phyloP scores from a whole-genome alignment of 306 rosid genomes.

The Citrullus mucosospermus region DNA sequence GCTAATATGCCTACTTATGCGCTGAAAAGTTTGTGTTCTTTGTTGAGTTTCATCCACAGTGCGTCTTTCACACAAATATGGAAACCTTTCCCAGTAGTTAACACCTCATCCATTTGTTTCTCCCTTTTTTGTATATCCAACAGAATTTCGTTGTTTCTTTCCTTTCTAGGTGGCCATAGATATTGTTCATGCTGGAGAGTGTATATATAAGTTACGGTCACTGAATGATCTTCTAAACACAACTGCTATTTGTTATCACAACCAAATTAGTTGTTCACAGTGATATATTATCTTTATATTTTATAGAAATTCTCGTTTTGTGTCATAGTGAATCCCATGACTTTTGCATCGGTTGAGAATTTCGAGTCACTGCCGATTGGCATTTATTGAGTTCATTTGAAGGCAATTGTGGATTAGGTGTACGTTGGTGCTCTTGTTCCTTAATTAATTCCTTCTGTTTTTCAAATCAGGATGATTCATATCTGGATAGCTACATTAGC shows the following conservation, averaged over 20 bases:
- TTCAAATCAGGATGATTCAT: constrained; percentile 55
- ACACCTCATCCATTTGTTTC: neutral
- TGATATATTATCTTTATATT: neutral
- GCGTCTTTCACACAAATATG: neutral
- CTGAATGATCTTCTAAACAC: neutral
- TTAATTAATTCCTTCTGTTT: constrained; percentile 13
- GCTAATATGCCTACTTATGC: neutral
- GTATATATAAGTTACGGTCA: neutral
- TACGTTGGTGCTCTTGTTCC: neutral
- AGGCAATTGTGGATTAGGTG: neutral
- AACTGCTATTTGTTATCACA: neutral
- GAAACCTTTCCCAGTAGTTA: neutral
- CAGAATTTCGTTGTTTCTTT: neutral
- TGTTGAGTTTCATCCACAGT: neutral
- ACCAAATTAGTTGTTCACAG: neutral
- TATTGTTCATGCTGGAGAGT: neutral
- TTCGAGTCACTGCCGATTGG: neutral
- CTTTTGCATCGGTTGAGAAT: neutral
- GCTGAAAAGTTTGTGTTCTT: neutral
- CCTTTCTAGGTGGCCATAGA: neutral
- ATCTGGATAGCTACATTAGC: constrained; percentile 79
- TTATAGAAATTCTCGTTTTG: neutral
- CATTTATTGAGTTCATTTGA: neutral
- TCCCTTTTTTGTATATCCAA: neutral
- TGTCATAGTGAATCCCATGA: neutral